Evolutionary conservation across 75 land plant species (phyloP).

Genomic region (Azolla pinnata): DNA sequence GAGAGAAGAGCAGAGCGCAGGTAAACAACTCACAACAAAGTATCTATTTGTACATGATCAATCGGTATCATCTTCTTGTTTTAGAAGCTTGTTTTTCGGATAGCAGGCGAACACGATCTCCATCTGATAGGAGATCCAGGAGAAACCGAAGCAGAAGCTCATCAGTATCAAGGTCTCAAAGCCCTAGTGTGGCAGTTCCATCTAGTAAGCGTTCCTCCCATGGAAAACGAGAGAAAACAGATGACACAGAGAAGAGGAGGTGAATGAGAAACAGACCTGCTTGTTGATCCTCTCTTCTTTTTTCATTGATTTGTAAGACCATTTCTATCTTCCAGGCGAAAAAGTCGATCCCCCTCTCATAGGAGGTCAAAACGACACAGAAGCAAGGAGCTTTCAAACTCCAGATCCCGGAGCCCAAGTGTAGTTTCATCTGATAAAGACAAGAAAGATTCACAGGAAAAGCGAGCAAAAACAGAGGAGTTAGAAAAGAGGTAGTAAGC

Average conservation of each 20-base stretch:
- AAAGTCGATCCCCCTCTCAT: neutral
- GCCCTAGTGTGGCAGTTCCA: slow-evolving; percentile 1
- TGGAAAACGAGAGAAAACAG: neutral
- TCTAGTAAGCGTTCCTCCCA: neutral
- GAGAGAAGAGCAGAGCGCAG: no score
- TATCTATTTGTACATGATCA: no score
- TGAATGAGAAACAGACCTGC: neutral
- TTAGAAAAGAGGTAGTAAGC: slow-evolving; percentile 16
- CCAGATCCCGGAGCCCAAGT: slow-evolving; percentile 20
- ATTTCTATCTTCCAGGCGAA: no score
- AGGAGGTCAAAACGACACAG: neutral
- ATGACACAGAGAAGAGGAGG: slow-evolving; percentile 9
- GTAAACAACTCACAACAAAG: no score
- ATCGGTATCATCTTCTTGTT: no score
- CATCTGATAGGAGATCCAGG: slow-evolving; percentile 5
- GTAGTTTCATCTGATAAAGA: slow-evolving; percentile 14
- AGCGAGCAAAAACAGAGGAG: slow-evolving; percentile 14
- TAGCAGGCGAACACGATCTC: slow-evolving; percentile 22
- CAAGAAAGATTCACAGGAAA: slow-evolving; percentile 11
- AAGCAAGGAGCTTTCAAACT: slow-evolving; percentile 4
- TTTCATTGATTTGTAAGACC: no score
- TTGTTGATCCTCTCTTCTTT: no score
- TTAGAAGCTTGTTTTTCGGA: no score
- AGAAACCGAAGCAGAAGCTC: neutral
- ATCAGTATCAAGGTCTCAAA: neutral